phyloP scores from a whole-genome alignment of 179 eudicot genomes.

The Amaranthus tricolor region DNA sequence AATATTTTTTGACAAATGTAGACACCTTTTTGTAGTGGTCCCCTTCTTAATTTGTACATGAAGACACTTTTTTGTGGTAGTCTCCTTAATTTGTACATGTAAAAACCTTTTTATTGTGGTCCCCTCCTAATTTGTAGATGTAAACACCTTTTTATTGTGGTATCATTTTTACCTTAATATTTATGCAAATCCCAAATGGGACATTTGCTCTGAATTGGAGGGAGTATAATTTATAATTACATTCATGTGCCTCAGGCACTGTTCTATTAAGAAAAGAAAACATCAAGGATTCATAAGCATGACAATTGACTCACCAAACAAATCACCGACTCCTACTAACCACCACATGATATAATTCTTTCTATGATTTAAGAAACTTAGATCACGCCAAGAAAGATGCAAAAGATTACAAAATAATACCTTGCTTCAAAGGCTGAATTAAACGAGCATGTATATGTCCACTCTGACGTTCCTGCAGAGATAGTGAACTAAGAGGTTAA shows the following conservation, averaged over 20 bases:
- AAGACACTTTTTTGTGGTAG: too few relatives aligned
- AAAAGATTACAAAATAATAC: slow-evolving; percentile 28
- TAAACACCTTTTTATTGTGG: too few relatives aligned
- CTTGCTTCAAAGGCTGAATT: slow-evolving; percentile 48
- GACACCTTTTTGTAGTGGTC: too few relatives aligned
- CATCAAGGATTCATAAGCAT: not conserved
- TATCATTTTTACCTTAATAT: too few relatives aligned
- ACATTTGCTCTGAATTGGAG: too few relatives aligned
- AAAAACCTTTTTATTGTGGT: too few relatives aligned
- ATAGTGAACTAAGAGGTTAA: slow-evolving; percentile 9
- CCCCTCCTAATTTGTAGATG: too few relatives aligned
- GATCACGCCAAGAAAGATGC: not conserved
- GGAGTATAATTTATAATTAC: not conserved
- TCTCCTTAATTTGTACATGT: too few relatives aligned
- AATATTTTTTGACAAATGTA: too few relatives aligned
- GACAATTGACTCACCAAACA: not conserved
- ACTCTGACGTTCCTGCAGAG: slow-evolving; percentile 45
- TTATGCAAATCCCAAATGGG: too few relatives aligned
- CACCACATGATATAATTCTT: not conserved
- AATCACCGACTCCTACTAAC: slow-evolving; percentile 1
- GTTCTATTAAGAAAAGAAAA: not conserved
- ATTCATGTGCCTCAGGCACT: not conserved
- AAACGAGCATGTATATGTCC: slow-evolving; percentile 45
- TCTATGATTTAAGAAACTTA: not conserved
- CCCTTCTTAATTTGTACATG: too few relatives aligned